Evolutionary conservation across 371 early-diverging fungal genomes (phyloP).

Genomic region (Apophysomyces elegans): DNA sequence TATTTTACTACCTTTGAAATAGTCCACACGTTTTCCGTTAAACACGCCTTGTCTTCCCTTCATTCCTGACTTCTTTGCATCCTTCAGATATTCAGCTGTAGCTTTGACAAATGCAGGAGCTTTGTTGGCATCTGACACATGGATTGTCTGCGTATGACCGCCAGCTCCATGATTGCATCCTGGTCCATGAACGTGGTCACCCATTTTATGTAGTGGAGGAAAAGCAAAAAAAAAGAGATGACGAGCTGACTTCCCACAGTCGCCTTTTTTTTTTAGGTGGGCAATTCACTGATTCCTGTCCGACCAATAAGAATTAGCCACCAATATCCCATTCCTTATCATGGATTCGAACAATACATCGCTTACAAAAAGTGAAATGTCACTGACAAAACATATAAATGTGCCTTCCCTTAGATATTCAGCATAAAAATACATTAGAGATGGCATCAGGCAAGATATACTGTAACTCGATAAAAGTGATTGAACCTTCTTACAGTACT

Average conservation of each 20-base stretch:
- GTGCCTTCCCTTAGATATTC: too few relatives aligned
- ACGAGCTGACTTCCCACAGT: not conserved
- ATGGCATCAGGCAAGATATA: too few relatives aligned
- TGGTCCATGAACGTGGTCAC: constrained; percentile 26
- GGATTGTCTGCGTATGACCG: constrained; percentile 28
- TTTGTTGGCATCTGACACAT: constrained; percentile 46
- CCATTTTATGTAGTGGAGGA: constrained; percentile 12
- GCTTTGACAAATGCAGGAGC: constrained; percentile 42
- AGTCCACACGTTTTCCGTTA: constrained; percentile 90
- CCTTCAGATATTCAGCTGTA: constrained; percentile 41
- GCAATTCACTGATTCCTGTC: not conserved
- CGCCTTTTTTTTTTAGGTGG: too few relatives aligned
- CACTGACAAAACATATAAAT: too few relatives aligned
- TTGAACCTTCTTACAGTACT: too few relatives aligned
- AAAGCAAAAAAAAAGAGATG: constrained; percentile 1
- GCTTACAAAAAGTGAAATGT: too few relatives aligned
- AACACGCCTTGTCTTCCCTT: constrained; percentile 86
- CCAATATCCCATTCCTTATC: not conserved
- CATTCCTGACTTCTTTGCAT: constrained; percentile 68
- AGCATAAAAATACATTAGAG: too few relatives aligned
- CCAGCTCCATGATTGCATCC: constrained; percentile 13
- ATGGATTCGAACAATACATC: not conserved
- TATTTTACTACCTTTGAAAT: constrained; percentile 79
- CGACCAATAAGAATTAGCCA: constrained; percentile 1
- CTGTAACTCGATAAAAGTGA: too few relatives aligned